phyloP scores from a whole-genome alignment of 768 basidiomycete genomes.

The Dictyophora rubrovolvata region DNA sequence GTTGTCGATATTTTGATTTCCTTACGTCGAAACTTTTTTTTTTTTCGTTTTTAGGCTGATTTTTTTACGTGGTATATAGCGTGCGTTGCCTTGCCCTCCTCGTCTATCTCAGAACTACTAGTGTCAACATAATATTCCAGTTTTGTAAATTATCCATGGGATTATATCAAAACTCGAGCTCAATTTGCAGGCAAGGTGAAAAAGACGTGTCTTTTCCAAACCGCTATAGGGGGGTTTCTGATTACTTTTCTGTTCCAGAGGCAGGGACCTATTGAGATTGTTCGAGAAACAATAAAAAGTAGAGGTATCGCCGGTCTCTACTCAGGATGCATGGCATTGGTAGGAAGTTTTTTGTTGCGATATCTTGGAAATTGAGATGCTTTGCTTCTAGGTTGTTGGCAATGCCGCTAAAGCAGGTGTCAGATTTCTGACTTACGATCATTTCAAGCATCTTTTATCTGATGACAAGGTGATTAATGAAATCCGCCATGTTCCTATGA shows the following conservation, averaged over 20 bases:
- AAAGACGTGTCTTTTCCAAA: conserved; percentile 4
- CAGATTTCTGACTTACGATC: conserved; percentile 89
- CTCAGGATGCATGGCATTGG: conserved; percentile 80
- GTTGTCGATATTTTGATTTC: neutral
- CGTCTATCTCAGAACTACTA: conserved; percentile 7
- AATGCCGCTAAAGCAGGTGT: conserved; percentile 94
- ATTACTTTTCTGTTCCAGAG: conserved; percentile 26
- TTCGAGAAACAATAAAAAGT: conserved; percentile 59
- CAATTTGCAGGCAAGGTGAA: conserved; percentile 78
- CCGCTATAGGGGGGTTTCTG: neutral
- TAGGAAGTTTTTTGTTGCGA: neutral
- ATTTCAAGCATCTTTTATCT: conserved; percentile 75
- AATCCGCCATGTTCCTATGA: neutral
- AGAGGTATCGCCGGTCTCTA: conserved; percentile 85
- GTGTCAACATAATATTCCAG: conserved; percentile 39
- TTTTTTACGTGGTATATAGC: neutral
- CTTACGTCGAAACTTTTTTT: neutral
- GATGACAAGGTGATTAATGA: conserved; percentile 59
- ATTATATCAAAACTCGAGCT: conserved; percentile 88
- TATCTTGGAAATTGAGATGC: neutral
- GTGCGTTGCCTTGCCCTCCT: neutral
- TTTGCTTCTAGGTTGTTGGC: conserved; percentile 43
- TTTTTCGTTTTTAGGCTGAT: neutral
- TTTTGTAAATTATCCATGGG: conserved; percentile 80
- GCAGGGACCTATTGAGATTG: conserved; percentile 64